These are phyloP conservation scores for Trichoderma asperelloides DNA, from an alignment of 495 filamentous ascomycete species.

Conservation along the genomic window DNA sequence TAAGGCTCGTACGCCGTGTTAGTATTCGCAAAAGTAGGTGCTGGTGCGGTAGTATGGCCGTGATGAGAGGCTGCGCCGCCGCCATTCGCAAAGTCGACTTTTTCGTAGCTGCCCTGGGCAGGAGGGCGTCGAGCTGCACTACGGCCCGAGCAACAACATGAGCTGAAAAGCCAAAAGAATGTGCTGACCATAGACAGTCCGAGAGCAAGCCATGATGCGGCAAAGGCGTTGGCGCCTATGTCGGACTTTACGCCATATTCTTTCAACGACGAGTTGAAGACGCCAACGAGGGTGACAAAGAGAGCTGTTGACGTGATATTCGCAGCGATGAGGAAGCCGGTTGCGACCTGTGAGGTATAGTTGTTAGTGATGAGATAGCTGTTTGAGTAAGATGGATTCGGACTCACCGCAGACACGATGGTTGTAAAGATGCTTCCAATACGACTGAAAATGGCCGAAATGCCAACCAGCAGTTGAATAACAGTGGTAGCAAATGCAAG, in stretches of 20 bases:
- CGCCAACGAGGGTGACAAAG: not conserved
- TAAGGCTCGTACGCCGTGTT: not conserved
- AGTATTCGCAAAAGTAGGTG: not conserved
- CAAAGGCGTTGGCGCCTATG: not conserved
- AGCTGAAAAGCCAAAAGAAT: not conserved
- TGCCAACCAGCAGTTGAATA: not conserved
- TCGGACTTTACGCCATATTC: not conserved
- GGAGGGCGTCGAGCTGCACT: not conserved
- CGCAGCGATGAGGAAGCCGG: not conserved
- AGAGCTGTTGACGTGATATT: not conserved
- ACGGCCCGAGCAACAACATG: not conserved
- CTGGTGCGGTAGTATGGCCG: not conserved
- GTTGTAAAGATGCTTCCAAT: not conserved
- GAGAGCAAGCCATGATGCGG: not conserved
- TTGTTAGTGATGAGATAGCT: not conserved
- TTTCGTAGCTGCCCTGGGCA: not conserved
- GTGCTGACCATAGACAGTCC: not conserved
- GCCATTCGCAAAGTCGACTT: not conserved
- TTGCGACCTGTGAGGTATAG: not conserved
- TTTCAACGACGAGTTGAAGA: not conserved
- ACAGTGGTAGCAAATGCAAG: not conserved
- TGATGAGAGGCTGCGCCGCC: not conserved
- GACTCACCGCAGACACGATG: not conserved
- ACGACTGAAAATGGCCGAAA: conserved; percentile 1
- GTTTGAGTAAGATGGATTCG: not conserved